These are phyloP conservation scores for Bimuria novae-zelandiae DNA, from an alignment of 2,329 filamentous ascomycete species.

Conservation along the genomic window DNA sequence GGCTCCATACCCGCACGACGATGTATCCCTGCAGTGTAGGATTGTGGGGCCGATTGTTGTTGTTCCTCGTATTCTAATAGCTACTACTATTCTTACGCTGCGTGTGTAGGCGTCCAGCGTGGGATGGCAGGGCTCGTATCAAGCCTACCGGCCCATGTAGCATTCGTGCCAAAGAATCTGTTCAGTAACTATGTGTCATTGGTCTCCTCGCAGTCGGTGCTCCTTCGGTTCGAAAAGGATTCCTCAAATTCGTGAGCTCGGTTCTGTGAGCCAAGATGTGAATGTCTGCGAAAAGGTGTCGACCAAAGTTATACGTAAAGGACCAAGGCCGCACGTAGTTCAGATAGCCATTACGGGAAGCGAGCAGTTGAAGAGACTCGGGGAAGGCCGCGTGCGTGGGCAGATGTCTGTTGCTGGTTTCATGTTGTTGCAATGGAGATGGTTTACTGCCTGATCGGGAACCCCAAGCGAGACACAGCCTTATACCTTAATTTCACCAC, in stretches of 20 bases:
- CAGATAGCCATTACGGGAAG: too few relatives aligned
- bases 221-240: too few relatives aligned
- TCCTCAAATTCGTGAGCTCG: too few relatives aligned
- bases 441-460: neutral
- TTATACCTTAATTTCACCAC: constrained; percentile 2
- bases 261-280: too few relatives aligned
- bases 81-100: neutral
- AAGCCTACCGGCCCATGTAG: neutral
- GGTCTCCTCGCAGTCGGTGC: too few relatives aligned
- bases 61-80: neutral
- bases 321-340: too few relatives aligned
- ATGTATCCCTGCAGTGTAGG: constrained; percentile 1
- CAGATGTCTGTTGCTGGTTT: neutral
- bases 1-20: neutral
- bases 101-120: neutral
- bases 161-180: too few relatives aligned
- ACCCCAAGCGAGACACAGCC: neutral
- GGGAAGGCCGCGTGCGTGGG: neutral
- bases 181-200: too few relatives aligned
- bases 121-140: neutral
- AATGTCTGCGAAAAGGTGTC: too few relatives aligned
- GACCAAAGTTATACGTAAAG: neutral
- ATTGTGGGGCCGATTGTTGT: neutral
- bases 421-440: neutral
- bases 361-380: neutral